Base-by-base conservation (phyloP, 2,329 filamentous ascomycete species). In the Diplodia corticola region DNA sequence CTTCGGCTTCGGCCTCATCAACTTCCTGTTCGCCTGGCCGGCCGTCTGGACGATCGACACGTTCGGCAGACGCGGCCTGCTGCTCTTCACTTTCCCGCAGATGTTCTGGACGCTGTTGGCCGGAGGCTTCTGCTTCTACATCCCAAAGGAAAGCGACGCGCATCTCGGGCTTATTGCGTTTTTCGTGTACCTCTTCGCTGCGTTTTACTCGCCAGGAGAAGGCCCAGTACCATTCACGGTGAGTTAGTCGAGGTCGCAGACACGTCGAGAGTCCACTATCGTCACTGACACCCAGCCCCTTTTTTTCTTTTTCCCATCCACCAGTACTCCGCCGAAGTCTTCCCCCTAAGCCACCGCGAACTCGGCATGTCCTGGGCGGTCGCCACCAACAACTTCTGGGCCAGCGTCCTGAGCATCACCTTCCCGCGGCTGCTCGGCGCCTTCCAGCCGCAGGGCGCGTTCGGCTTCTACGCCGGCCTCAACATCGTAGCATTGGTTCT, bases 291-390 rank as follows among this genome's bases (percentile, higher is more conserved):
- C 2, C 15, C 15, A 28, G n/a, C n/a, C n/a, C 22, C 26, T 50
- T 20, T 4, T 51, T 6, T 17, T 15, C 5, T 24, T 51, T 33
- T 22, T 17, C 1, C 20, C 10, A 12, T n/a, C n/a, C n/a, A n/a
- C n/a, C 26, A 54, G 0, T 91, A 91, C 77, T 85, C 83, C 5
- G 88, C 89, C 54, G 89, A 91, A 74, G 87, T 90, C 1, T 91
- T 89, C 73, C 89, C 89, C 0, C 82, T 91, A 0, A 88, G 87
- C 1, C 88, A 91, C 73, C 84, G 89, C 71, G 89, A 91, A 72
- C 83, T 91, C 30, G 89, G 89, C 65, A 91, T 91, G 89, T 84
- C 84, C 0, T 90, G 85, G 57, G 85, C 88, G 7, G 88, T 91
- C 9, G 86, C 88, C 1, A 90, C 87, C 0, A 89, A 87, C 68